Evolutionary conservation across 306 rosid genomes (phyloP).

Genomic region (Acacia crassicarpa): DNA sequence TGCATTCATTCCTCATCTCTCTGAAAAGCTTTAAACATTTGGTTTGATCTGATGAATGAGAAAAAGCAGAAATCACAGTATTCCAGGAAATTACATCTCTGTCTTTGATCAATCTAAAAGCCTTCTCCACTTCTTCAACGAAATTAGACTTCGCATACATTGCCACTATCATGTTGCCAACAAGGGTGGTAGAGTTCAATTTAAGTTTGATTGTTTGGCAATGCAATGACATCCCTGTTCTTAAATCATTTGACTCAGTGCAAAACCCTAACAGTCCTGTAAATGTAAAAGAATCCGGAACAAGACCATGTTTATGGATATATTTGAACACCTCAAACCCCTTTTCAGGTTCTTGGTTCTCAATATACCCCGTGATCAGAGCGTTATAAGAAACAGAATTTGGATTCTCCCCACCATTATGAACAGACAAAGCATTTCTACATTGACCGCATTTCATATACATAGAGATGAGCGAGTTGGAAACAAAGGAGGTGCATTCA

Average conservation of each 20-base stretch:
- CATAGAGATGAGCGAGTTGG: constrained; percentile 47
- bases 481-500: constrained; percentile 42
- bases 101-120: constrained; percentile 38
- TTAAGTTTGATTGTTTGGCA: constrained; percentile 42
- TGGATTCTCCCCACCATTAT: constrained; percentile 20
- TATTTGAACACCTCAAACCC: constrained; percentile 44
- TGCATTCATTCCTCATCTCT: constrained; percentile 33
- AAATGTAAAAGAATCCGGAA: constrained; percentile 43
- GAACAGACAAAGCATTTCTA: constrained; percentile 38
- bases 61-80: constrained; percentile 36
- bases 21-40: constrained; percentile 31
- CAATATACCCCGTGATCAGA: constrained; percentile 40
- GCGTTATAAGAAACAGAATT: constrained; percentile 46
- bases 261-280: constrained; percentile 38
- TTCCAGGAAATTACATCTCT: constrained; percentile 51
- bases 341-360: constrained; percentile 34
- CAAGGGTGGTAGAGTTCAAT: constrained; percentile 35
- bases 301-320: constrained; percentile 31
- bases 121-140: constrained; percentile 42
- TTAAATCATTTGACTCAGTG: constrained; percentile 21
- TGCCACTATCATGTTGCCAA: constrained; percentile 41
- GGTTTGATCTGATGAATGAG: constrained; percentile 31
- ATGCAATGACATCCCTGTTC: constrained; percentile 39
- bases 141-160: constrained; percentile 38
- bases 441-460: constrained; percentile 47